Percentiles rank a stretch among this genome's conserved stretches.
These are phyloP conservation scores for Quercus tomentella DNA, from an alignment of 331 rosid species.

Conservation along the genomic window DNA sequence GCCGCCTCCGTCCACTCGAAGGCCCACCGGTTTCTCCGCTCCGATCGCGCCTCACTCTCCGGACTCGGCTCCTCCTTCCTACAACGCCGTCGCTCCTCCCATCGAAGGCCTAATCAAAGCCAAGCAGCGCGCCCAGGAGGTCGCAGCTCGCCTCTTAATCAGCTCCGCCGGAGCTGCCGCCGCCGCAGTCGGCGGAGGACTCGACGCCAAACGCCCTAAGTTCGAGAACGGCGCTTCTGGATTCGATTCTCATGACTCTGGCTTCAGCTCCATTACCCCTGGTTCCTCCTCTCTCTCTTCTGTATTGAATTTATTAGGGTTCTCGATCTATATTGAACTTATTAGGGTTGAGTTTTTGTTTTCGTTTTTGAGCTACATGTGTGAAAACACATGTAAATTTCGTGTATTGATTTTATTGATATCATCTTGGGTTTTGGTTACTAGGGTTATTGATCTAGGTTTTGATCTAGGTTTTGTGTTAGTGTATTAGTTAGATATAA, in stretches of 20 bases:
- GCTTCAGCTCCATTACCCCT: conserved; percentile 40
- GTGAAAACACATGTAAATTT: not conserved
- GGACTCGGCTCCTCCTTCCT: conserved; percentile 46
- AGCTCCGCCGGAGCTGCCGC: conserved; percentile 27
- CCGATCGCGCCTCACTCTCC: conserved; percentile 57
- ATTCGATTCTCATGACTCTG: conserved; percentile 61
- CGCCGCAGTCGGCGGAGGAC: not conserved
- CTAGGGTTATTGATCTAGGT: too few relatives aligned
- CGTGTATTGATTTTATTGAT: not conserved
- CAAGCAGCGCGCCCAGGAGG: conserved; percentile 88
- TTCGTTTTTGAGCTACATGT: too few relatives aligned
- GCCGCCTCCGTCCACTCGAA: conserved; percentile 36
- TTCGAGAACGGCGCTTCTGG: conserved; percentile 68
- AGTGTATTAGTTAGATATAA: too few relatives aligned
- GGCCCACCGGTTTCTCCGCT: conserved; percentile 75
- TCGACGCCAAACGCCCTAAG: conserved; percentile 71
- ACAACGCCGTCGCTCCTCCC: conserved; percentile 72
- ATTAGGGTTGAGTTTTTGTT: too few relatives aligned
- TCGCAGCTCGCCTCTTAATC: conserved; percentile 79
- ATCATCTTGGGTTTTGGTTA: not conserved
- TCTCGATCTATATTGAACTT: not conserved
- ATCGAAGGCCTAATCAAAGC: conserved; percentile 68
- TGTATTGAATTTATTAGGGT: not conserved
- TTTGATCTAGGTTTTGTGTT: too few relatives aligned
- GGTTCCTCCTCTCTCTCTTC: not conserved